phyloP scores from a whole-genome alignment of 305 asterid species.

The Fraxinus albicans region DNA sequence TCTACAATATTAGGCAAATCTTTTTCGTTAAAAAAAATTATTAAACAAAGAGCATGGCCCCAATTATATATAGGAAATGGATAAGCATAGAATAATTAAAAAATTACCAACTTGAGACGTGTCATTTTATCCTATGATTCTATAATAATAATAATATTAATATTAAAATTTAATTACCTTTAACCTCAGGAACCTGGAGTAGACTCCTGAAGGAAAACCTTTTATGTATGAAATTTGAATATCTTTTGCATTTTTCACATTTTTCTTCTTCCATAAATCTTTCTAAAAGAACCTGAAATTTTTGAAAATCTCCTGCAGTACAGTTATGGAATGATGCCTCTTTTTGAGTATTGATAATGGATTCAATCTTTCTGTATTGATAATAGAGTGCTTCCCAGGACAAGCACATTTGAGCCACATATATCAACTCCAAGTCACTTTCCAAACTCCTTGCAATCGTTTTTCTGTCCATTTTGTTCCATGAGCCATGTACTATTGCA shows the following conservation, averaged over 20 bases:
- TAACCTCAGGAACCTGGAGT: constrained; percentile 53
- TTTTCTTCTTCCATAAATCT: constrained; percentile 54
- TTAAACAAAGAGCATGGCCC: background rate
- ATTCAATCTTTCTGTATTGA: constrained; percentile 46
- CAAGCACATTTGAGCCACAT: constrained; percentile 58
- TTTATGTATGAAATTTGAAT: constrained; percentile 27
- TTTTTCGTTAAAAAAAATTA: background rate
- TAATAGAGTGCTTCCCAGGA: constrained; percentile 65
- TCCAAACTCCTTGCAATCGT: constrained; percentile 43
- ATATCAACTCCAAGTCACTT: constrained; percentile 55
- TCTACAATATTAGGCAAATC: background rate
- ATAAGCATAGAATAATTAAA: constrained; percentile 12
- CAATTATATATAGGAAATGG: constrained; percentile 11
- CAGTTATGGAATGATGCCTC: constrained; percentile 21
- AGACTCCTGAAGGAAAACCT: constrained; percentile 42
- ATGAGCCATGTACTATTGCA: constrained; percentile 25
- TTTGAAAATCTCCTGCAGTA: constrained; percentile 38
- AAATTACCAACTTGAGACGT: background rate
- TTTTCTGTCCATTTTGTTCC: constrained; percentile 29
- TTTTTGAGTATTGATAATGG: constrained; percentile 12
- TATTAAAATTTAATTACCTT: constrained; percentile 32
- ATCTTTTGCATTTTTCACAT: constrained; percentile 25
- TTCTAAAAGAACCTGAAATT: constrained; percentile 40
- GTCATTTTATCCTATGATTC: background rate
- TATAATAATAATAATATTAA: background rate